Evolutionary conservation across 257 asterid genomes (phyloP).

Genomic region (Pogostemon cablin): DNA sequence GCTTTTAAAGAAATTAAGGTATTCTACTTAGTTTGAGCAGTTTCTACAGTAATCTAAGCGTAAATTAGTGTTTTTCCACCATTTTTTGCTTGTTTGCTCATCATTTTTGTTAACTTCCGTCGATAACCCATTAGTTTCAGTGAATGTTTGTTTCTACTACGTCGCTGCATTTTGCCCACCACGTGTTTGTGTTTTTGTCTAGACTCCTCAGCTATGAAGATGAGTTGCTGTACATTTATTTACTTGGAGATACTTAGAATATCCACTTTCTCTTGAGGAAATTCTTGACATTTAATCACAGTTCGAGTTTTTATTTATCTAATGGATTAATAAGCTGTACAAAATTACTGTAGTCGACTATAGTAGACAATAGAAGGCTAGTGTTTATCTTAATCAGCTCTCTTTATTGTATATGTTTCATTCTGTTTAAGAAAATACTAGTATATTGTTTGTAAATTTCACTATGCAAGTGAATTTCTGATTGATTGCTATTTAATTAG

Average conservation of each 20-base stretch:
- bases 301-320: slow-evolving; percentile 6
- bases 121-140: neutral
- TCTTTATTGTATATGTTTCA: slow-evolving; percentile 16
- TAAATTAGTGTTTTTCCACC: too few relatives aligned
- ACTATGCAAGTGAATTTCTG: slow-evolving; percentile 1
- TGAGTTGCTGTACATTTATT: neutral
- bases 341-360: neutral
- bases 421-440: neutral
- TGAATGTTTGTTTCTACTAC: neutral
- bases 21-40: neutral
- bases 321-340: neutral
- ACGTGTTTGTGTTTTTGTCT: slow-evolving; percentile 31
- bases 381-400: neutral
- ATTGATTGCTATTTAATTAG: neutral
- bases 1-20: too few relatives aligned
- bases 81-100: too few relatives aligned
- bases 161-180: slow-evolving; percentile 19
- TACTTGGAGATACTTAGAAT: neutral
- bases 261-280: neutral
- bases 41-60: neutral
- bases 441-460: neutral
- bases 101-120: too few relatives aligned
- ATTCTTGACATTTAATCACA: neutral
- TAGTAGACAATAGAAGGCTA: neutral
- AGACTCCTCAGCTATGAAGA: neutral